These are phyloP conservation scores for Clausena lansium DNA, from an alignment of 345 rosid species.

Conservation along the genomic window DNA sequence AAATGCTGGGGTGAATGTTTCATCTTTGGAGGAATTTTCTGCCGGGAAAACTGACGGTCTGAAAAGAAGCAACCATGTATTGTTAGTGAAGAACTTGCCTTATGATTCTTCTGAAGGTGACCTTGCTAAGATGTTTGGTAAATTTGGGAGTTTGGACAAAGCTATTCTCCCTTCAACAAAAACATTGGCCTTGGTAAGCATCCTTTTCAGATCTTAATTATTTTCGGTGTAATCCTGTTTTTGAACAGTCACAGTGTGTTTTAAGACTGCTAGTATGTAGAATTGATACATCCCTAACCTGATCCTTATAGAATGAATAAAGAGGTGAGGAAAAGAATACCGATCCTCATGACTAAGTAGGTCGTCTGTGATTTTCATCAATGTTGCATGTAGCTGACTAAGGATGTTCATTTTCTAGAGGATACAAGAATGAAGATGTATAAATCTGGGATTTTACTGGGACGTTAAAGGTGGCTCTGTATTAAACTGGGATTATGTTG, in stretches of 20 bases:
- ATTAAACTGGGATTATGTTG: neutral
- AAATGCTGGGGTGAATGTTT: slow-evolving; percentile 77
- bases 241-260: neutral
- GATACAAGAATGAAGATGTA: neutral
- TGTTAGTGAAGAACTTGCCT: slow-evolving; percentile 90
- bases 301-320: neutral
- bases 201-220: neutral
- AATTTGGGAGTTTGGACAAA: slow-evolving; percentile 79
- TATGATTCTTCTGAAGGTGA: slow-evolving; percentile 85
- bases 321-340: neutral
- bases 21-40: slow-evolving; percentile 68
- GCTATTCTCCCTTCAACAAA: slow-evolving; percentile 85
- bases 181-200: slow-evolving; percentile 82
- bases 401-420: neutral
- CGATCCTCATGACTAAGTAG: neutral
- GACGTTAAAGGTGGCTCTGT: neutral
- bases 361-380: too few species aligned
- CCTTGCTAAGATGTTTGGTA: slow-evolving; percentile 77
- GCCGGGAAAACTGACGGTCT: slow-evolving; percentile 51
- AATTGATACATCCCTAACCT: neutral
- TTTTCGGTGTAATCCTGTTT: neutral
- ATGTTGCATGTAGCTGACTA: neutral
- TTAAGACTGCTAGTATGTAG: neutral
- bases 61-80: slow-evolving; percentile 78
- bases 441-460: neutral